These are phyloP conservation scores for Parasitella parasitica DNA, from an alignment of 371 early-diverging fungal genomes.

Conservation along the genomic window DNA sequence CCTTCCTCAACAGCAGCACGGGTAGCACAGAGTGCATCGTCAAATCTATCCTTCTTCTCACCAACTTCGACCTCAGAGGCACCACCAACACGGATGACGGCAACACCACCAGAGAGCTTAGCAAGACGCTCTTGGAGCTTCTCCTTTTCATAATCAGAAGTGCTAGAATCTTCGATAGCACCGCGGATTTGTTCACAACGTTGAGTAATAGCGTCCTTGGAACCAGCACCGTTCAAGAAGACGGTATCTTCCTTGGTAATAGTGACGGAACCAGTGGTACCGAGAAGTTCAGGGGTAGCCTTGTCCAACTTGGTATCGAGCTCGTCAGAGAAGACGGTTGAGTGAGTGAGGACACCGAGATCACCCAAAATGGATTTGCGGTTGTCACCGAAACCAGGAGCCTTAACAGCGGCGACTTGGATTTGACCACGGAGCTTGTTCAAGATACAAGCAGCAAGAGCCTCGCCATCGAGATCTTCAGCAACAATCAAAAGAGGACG, in stretches of 20 bases:
- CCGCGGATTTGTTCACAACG: conserved; percentile 96
- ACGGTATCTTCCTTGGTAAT: conserved; percentile 98
- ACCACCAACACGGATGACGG: conserved; percentile 98
- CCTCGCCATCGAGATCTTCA: conserved; percentile 98
- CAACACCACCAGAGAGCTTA: conserved; percentile 96
- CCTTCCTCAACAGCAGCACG: conserved; percentile 99
- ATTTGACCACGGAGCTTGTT: conserved; percentile 98
- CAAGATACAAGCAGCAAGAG: conserved; percentile 96
- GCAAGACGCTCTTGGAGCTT: conserved; percentile 98
- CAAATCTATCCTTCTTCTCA: conserved; percentile 98
- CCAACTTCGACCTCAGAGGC: conserved; percentile 97
- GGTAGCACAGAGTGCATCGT: conserved; percentile 97
- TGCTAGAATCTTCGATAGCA: conserved; percentile 75
- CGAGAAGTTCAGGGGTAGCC: conserved; percentile 87
- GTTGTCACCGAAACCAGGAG: conserved; percentile 99
- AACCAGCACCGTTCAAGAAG: conserved; percentile 92
- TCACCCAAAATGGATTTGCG: conserved; percentile 97
- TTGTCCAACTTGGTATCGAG: conserved; percentile 94
- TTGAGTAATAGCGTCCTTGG: conserved; percentile 83
- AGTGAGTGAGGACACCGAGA: conserved; percentile 93
- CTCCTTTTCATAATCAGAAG: conserved; percentile 96
- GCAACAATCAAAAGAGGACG: conserved; percentile 96
- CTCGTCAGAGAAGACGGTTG: conserved; percentile 94
- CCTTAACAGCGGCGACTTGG: conserved; percentile 95
- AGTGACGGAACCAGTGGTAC: conserved; percentile 83